Evolutionary conservation across 169 alveolate species (phyloP).

Genomic region (Theileria equi): DNA sequence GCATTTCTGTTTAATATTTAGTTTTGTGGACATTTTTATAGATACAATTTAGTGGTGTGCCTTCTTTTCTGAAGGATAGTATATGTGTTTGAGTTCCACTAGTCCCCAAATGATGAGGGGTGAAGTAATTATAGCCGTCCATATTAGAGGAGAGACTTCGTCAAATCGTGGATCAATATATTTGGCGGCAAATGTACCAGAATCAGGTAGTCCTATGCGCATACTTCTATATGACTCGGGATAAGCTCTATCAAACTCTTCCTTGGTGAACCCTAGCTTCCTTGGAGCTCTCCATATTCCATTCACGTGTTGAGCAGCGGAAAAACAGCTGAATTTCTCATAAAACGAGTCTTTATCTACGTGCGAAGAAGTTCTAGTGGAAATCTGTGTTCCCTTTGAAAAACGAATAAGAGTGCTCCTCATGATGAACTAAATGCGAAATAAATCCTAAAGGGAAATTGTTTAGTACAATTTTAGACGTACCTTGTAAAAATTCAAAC

Average conservation of each 20-base stretch:
- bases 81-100: constrained; percentile 19
- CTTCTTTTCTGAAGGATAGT: constrained; percentile 21
- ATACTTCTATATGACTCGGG: constrained; percentile 68
- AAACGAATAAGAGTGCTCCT: too few relatives aligned
- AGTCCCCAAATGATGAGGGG: constrained; percentile 54
- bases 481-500: too few relatives aligned
- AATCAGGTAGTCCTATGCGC: constrained; percentile 73
- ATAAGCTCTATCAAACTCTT: constrained; percentile 68
- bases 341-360: constrained; percentile 23
- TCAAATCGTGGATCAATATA: constrained; percentile 60
- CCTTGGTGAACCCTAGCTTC: constrained; percentile 46
- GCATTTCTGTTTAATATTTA: too few relatives aligned
- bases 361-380: too few relatives aligned
- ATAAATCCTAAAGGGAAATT: too few relatives aligned
- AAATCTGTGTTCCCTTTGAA: too few relatives aligned
- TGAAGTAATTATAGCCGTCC: constrained; percentile 51
- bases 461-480: too few relatives aligned
- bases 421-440: too few relatives aligned
- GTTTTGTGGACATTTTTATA: too few relatives aligned
- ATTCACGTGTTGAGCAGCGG: constrained; percentile 63
- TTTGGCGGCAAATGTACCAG: constrained; percentile 49
- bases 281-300: constrained; percentile 79
- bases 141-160: constrained; percentile 61
- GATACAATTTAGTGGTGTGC: constrained; percentile 33
- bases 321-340: constrained; percentile 58